These are phyloP conservation scores for Lachnellula hyalina DNA, from an alignment of 2,329 filamentous ascomycete species.

Conservation along the genomic window DNA sequence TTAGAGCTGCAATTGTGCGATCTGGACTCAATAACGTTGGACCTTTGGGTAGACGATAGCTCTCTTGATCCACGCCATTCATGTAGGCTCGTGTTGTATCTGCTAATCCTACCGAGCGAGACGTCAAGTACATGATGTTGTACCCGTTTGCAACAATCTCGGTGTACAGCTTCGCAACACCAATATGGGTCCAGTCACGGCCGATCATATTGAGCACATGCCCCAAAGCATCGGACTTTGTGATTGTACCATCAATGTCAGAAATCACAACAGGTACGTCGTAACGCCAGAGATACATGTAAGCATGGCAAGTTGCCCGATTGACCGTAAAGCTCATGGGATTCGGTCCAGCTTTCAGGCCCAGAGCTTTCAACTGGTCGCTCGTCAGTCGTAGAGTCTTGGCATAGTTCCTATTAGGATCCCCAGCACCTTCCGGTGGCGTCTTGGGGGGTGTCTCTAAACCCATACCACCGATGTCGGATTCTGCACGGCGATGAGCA, in stretches of 20 bases:
- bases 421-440: constrained; percentile 58
- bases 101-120: constrained; percentile 86
- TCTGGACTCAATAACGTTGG: constrained; percentile 95
- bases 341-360: constrained; percentile 81
- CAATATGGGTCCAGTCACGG: constrained; percentile 94
- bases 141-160: constrained; percentile 95
- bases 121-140: constrained; percentile 98
- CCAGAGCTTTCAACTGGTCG: constrained; percentile 83
- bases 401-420: constrained; percentile 82
- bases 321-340: constrained; percentile 96
- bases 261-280: constrained; percentile 94
- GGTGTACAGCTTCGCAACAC: constrained; percentile 93
- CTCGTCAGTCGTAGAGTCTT: constrained; percentile 94
- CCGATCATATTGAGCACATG: constrained; percentile 96
- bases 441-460: constrained; percentile 62
- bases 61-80: constrained; percentile 82
- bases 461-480: constrained; percentile 50
- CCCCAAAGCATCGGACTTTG: constrained; percentile 90
- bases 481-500: constrained; percentile 57
- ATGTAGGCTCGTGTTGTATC: constrained; percentile 88
- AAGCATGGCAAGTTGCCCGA: constrained; percentile 82
- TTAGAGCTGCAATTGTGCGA: constrained; percentile 85
- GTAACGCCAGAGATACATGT: constrained; percentile 90
- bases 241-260: constrained; percentile 98
- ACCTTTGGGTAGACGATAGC: constrained; percentile 77